These are phyloP conservation scores for Candida easanensis DNA, from an alignment of 805 yeast species.

Conservation along the genomic window DNA sequence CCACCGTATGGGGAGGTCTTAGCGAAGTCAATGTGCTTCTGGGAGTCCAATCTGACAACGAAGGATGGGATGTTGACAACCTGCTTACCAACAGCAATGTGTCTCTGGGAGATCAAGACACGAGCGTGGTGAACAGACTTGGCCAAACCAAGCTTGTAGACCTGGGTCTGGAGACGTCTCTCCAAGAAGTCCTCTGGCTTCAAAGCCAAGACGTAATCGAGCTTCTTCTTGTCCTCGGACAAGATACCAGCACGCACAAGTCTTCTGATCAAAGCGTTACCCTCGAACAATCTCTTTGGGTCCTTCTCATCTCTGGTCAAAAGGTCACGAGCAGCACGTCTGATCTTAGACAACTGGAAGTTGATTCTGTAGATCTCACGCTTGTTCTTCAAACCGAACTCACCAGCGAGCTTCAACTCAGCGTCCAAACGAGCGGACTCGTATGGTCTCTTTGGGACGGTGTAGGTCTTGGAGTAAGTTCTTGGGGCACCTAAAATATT, in stretches of 20 bases:
- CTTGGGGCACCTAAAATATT: constrained; percentile 84
- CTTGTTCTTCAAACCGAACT: constrained; percentile 99
- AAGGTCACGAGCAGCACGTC: constrained; percentile 99
- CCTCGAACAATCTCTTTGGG: constrained; percentile 99
- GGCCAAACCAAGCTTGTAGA: constrained; percentile 98
- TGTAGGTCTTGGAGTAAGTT: constrained; percentile 98
- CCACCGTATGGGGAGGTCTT: constrained; percentile 99
- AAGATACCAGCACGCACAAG: constrained; percentile 98
- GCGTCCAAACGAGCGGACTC: constrained; percentile 99
- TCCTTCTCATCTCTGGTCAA: constrained; percentile 99
- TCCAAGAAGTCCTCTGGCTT: constrained; percentile 98
- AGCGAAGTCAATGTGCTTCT: constrained; percentile 99
- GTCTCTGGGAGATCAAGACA: constrained; percentile 98
- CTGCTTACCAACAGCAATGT: constrained; percentile 99
- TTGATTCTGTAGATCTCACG: constrained; percentile 99
- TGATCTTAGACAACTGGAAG: constrained; percentile 98
- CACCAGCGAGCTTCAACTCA: constrained; percentile 99
- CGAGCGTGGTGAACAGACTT: constrained; percentile 99
- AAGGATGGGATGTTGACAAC: constrained; percentile 97
- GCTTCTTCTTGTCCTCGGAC: constrained; percentile 98
- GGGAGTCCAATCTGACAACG: constrained; percentile 99
- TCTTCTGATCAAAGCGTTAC: constrained; percentile 99
- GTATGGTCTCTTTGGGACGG: constrained; percentile 99
- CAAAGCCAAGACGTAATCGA: constrained; percentile 99
- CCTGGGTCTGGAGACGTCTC: constrained; percentile 99